A percentile compares a stretch with the other conserved stretches of the same genome.
These are phyloP conservation scores for Phytopythium cucurbitacearum DNA, from an alignment of 352 stramenopile species.

Conservation along the genomic window DNA sequence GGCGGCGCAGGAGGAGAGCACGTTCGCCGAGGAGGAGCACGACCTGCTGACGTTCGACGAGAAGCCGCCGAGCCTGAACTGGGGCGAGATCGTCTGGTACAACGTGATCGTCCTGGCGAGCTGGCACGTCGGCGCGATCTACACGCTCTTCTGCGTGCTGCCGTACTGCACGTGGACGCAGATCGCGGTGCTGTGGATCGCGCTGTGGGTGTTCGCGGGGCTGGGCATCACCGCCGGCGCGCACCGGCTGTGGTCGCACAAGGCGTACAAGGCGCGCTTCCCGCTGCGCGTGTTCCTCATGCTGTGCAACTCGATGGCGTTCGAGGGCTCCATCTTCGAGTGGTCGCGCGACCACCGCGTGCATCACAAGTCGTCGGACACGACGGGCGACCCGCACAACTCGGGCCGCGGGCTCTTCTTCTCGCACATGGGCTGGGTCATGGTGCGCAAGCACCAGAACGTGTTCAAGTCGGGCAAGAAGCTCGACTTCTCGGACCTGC, in stretches of 20 bases:
- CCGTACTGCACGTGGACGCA: constrained; percentile 36
- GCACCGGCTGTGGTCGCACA: constrained; percentile 96
- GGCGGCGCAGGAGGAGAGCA: background rate
- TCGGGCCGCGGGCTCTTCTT: constrained; percentile 98
- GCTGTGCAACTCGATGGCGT: constrained; percentile 97
- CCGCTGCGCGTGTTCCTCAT: constrained; percentile 93
- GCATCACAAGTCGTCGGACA: constrained; percentile 99
- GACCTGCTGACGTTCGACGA: constrained; percentile 31
- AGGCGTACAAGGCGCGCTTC: constrained; percentile 93
- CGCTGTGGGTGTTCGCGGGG: constrained; percentile 74
- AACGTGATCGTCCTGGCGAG: constrained; percentile 59
- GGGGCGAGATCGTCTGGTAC: constrained; percentile 84
- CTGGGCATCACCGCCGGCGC: constrained; percentile 97
- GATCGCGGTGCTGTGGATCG: constrained; percentile 56
- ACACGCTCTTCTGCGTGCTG: constrained; percentile 61
- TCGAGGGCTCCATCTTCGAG: constrained; percentile 96
- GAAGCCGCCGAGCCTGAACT: constrained; percentile 37
- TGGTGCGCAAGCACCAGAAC: constrained; percentile 96
- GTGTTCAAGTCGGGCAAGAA: constrained; percentile 84
- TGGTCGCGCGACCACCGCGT: constrained; percentile 99
- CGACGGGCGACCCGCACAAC: constrained; percentile 94
- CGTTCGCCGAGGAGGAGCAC: constrained; percentile 37
- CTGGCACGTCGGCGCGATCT: constrained; percentile 77
- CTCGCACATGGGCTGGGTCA: constrained; percentile 98
- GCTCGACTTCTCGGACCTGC: constrained; percentile 94